phyloP scores from a whole-genome alignment of 176 grass and related monocot genomes.

The Rhynchospora tenuis region DNA sequence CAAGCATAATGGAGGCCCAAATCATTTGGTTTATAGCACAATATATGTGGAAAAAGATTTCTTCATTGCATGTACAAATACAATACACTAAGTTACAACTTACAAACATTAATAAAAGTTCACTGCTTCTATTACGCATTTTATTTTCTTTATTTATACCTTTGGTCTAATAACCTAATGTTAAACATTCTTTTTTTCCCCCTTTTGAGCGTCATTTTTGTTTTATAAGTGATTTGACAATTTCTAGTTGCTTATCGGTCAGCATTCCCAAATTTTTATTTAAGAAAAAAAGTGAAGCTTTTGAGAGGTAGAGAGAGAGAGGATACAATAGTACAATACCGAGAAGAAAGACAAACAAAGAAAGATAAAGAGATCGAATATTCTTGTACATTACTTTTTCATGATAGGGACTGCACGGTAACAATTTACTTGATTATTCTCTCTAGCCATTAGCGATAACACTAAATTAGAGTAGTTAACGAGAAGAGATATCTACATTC shows the following conservation, averaged over 20 bases:
- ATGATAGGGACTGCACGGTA: constrained; percentile 8
- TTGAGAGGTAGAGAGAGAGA: background rate
- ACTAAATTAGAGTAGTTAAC: constrained; percentile 26
- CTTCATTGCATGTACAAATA: too few species aligned
- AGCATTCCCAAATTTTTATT: background rate
- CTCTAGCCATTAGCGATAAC: background rate
- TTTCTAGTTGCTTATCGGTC: background rate
- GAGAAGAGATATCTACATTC: constrained; percentile 15
- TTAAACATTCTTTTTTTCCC: background rate
- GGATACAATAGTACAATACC: background rate
- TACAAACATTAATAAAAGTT: background rate
- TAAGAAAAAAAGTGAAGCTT: background rate
- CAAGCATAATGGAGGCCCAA: background rate
- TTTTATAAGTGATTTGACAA: background rate
- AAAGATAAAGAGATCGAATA: background rate
- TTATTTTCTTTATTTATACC: background rate
- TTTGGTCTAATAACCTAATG: background rate
- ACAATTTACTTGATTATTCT: constrained; percentile 5
- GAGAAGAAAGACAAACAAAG: background rate
- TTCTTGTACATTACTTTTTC: background rate
- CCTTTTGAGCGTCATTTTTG: background rate
- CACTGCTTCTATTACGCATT: background rate
- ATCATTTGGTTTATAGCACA: background rate
- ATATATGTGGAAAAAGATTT: too few species aligned
- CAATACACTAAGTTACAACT: too few species aligned